phyloP scores from a whole-genome alignment of 2,329 filamentous ascomycete species.

The Microdochium trichocladiopsis region DNA sequence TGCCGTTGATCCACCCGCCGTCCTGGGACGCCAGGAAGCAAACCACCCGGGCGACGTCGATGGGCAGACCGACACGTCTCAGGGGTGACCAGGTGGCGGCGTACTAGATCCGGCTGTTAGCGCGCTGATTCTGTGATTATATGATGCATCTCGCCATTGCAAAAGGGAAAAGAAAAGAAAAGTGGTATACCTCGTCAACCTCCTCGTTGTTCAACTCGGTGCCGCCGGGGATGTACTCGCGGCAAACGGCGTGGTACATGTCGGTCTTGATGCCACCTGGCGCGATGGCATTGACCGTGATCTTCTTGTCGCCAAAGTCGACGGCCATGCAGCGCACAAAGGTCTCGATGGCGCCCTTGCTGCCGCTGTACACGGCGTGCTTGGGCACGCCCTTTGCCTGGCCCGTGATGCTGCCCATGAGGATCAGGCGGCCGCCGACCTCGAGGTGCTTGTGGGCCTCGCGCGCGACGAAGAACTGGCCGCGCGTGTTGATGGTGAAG shows the following conservation, averaged over 20 bases:
- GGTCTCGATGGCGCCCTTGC: slow-evolving; percentile 70
- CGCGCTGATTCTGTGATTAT: no score
- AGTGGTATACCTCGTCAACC: slow-evolving; percentile 49
- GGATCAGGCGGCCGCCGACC: slow-evolving; percentile 61
- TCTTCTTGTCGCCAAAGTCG: slow-evolving; percentile 60
- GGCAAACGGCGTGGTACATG: slow-evolving; percentile 60
- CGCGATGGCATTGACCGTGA: slow-evolving; percentile 61
- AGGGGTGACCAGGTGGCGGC: slow-evolving; percentile 58
- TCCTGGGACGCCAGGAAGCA: slow-evolving; percentile 43
- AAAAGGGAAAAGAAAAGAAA: no score
- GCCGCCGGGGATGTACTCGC: slow-evolving; percentile 55
- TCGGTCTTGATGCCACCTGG: slow-evolving; percentile 63
- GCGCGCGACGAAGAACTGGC: slow-evolving; percentile 67
- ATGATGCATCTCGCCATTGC: neutral
- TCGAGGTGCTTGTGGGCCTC: slow-evolving; percentile 64
- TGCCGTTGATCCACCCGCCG: slow-evolving; percentile 39
- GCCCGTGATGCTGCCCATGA: slow-evolving; percentile 67
- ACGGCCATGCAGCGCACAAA: slow-evolving; percentile 70
- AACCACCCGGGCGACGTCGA: slow-evolving; percentile 61
- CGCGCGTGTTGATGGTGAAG: slow-evolving; percentile 60
- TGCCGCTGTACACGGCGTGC: slow-evolving; percentile 68
- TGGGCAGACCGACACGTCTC: slow-evolving; percentile 58
- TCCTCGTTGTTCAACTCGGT: slow-evolving; percentile 47
- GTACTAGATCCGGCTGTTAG: no score
- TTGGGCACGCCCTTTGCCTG: slow-evolving; percentile 61